phyloP scores from a whole-genome alignment of 345 rosid species.

The Lumnitzera racemosa region DNA sequence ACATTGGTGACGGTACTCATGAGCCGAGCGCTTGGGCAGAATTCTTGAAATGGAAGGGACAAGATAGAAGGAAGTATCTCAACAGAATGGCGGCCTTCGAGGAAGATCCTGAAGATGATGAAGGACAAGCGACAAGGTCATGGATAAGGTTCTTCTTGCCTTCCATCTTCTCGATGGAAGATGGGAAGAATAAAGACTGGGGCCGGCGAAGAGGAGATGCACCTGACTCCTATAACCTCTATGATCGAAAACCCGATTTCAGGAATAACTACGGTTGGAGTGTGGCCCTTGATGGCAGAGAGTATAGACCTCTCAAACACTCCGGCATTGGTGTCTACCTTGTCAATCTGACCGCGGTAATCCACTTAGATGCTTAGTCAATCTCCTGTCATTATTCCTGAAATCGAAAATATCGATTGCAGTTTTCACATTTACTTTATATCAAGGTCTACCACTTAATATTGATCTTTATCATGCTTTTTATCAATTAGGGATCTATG shows the following conservation, averaged over 20 bases:
- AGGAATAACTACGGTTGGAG: conserved; percentile 73
- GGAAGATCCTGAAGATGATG: conserved; percentile 21
- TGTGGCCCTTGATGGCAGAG: conserved; percentile 47
- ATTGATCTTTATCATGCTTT: not conserved
- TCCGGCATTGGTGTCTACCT: conserved; percentile 63
- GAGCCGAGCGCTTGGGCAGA: conserved; percentile 45
- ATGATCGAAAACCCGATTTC: conserved; percentile 40
- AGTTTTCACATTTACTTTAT: too few relatives aligned
- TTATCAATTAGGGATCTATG: conserved; percentile 63
- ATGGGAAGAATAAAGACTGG: not conserved
- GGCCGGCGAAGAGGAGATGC: conserved; percentile 16
- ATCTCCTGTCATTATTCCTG: not conserved
- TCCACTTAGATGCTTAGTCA: not conserved
- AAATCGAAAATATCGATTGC: too few relatives aligned
- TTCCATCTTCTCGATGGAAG: conserved; percentile 18
- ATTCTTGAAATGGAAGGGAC: conserved; percentile 37
- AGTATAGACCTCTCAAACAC: conserved; percentile 49
- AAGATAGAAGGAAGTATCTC: conserved; percentile 46
- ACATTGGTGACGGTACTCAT: conserved; percentile 24
- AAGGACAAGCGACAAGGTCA: conserved; percentile 31
- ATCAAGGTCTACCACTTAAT: not conserved
- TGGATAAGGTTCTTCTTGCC: conserved; percentile 43
- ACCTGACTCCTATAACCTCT: conserved; percentile 62
- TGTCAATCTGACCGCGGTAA: conserved; percentile 83
- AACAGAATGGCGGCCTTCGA: conserved; percentile 37